A percentile compares a stretch with the other conserved stretches of the same genome.
phyloP scores from a whole-genome alignment of 208 protist species.

The Vickermania ingenoplastis region DNA sequence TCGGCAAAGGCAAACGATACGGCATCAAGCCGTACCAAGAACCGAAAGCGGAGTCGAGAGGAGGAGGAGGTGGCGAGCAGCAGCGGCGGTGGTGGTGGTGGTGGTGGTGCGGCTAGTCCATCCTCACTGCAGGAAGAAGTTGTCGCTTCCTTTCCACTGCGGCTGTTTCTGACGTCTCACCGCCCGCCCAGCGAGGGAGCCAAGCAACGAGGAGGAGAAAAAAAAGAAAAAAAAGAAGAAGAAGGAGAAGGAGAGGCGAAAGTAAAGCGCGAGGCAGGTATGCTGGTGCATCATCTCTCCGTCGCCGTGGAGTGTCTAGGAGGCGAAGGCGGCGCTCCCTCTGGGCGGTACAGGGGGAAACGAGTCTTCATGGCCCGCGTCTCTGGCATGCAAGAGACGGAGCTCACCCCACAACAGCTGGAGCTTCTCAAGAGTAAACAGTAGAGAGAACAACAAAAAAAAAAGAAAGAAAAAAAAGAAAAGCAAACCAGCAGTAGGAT shows the following conservation, averaged over 20 bases:
- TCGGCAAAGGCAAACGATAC: neutral
- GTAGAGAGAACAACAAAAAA: no score
- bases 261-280: neutral
- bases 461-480: no score
- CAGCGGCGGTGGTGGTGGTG: neutral
- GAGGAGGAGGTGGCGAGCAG: neutral
- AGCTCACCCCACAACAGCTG: slow-evolving; percentile 41
- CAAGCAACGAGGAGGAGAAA: no score
- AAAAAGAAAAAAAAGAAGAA: no score
- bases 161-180: neutral
- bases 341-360: slow-evolving; percentile 5
- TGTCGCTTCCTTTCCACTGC: neutral
- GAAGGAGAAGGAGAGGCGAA: no score
- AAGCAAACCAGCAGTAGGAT: no score
- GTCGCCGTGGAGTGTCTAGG: neutral
- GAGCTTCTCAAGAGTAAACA: slow-evolving; percentile 15
- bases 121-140: neutral
- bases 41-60: no score
- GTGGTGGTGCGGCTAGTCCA: neutral
- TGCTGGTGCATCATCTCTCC: neutral
- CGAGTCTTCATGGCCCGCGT: slow-evolving; percentile 34
- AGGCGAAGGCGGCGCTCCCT: neutral
- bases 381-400: slow-evolving; percentile 39
- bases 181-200: no score
- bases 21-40: neutral